A percentile compares a stretch with the other conserved stretches of the same genome.
Conservation (phyloP, 306 rosid genomes). For the Quercus gilva region DNA sequence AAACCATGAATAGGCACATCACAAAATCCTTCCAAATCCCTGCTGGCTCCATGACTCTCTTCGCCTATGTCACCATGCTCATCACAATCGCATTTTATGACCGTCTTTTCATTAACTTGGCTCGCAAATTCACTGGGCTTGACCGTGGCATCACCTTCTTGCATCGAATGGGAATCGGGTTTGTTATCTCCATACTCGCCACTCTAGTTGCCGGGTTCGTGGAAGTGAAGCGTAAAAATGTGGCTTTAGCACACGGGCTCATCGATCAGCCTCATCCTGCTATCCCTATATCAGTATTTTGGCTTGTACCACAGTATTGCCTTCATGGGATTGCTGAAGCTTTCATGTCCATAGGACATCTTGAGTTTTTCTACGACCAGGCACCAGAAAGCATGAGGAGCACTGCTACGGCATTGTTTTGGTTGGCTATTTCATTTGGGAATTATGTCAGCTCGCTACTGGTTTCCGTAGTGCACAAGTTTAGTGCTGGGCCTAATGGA, state of each 20-base stretch:
- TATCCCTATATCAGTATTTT: slow-evolving; percentile 74
- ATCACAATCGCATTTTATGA: slow-evolving; percentile 69
- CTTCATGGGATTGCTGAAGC: slow-evolving; percentile 96
- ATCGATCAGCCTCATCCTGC: slow-evolving; percentile 33
- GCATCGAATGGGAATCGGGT: slow-evolving; percentile 86
- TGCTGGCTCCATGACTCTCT: slow-evolving; percentile 89
- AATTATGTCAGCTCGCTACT: slow-evolving; percentile 67
- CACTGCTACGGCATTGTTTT: slow-evolving; percentile 75
- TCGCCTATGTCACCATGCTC: slow-evolving; percentile 68
- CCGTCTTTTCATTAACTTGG: slow-evolving; percentile 53
- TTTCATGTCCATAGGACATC: slow-evolving; percentile 89
- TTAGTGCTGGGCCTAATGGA: slow-evolving; percentile 51
- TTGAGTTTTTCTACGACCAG: slow-evolving; percentile 92
- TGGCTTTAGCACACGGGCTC: slow-evolving; percentile 49
- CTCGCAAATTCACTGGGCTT: slow-evolving; percentile 67
- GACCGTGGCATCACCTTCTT: slow-evolving; percentile 86
- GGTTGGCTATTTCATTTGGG: slow-evolving; percentile 71
- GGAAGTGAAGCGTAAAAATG: slow-evolving; percentile 60
- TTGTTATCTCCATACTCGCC: slow-evolving; percentile 64
- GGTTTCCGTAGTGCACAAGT: slow-evolving; percentile 72
- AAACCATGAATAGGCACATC: slow-evolving; percentile 76
- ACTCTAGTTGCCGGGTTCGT: slow-evolving; percentile 77
- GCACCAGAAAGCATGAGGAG: slow-evolving; percentile 97
- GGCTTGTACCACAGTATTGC: slow-evolving; percentile 88
- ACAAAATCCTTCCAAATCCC: slow-evolving; percentile 69